These are phyloP conservation scores for Vicia villosa DNA, from an alignment of 306 rosid species.

Conservation along the genomic window DNA sequence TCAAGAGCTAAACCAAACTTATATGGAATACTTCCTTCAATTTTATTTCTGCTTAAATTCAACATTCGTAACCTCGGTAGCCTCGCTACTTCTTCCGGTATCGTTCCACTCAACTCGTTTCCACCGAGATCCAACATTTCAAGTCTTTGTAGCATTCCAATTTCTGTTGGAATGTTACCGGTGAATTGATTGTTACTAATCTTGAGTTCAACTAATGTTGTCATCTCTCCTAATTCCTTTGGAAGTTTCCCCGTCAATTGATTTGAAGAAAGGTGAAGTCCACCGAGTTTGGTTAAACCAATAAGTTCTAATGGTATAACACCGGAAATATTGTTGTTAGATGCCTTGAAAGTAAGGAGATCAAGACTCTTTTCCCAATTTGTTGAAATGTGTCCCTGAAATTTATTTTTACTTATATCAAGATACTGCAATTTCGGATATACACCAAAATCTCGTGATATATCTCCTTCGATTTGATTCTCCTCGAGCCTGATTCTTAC, in stretches of 20 bases:
- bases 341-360: neutral
- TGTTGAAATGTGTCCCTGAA: conserved; percentile 39
- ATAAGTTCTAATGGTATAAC: conserved; percentile 34
- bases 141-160: conserved; percentile 24
- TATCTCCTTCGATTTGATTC: conserved; percentile 47
- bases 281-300: conserved; percentile 13
- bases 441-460: conserved; percentile 39
- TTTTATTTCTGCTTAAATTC: conserved; percentile 36
- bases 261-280: conserved; percentile 44
- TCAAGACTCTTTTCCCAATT: conserved; percentile 35
- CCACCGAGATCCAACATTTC: conserved; percentile 28
- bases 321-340: conserved; percentile 43
- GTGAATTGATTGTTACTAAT: conserved; percentile 20
- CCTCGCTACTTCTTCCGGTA: conserved; percentile 13
- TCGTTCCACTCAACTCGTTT: conserved; percentile 39
- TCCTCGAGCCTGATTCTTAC: conserved; percentile 33
- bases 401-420: conserved; percentile 43
- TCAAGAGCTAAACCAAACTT: conserved; percentile 29
- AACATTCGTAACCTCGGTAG: neutral
- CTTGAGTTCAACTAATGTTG: neutral
- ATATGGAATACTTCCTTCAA: conserved; percentile 37
- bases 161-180: conserved; percentile 35
- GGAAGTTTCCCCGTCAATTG: conserved; percentile 43
- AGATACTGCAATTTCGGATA: conserved; percentile 36
- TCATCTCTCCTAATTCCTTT: conserved; percentile 37